Base-by-base conservation (phyloP, 345 rosid genomes). In the Crucihimalaya himalaica region DNA sequence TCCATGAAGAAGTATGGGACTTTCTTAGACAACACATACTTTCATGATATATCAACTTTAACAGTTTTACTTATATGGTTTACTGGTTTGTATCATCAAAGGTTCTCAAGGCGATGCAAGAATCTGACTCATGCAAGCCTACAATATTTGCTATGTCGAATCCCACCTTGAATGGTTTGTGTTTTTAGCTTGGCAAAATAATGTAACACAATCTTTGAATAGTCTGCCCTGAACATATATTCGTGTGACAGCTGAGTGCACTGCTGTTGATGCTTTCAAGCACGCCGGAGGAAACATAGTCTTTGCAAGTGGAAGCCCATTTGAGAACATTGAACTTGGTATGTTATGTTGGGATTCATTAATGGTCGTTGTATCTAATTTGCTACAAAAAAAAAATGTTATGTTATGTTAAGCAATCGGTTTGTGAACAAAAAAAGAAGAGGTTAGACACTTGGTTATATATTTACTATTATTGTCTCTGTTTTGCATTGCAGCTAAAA, bases 281-380 rank as follows among this genome's bases (percentile, higher is more conserved):
- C 80, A 87, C 67, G 96, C 97, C 29, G 98, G 99, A 80, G 97
- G 83, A 81, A 87, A 87, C 74, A 85, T 95, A 70, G 91, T 82
- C 73, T 95, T 95, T 76, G 99, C 90, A 63, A 92, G 98, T 72
- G 99, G 99, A 86, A 95, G 99, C 82, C 99, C 99, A 73, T 92
- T 95, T n/a, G 82, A 84, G 57, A 83, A 90, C 77, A 81, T 95
- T 74, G 83, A 84, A 70, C 96, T 95, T 27, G 96, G 99, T 95
- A 87, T 21, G 62, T 59, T 43, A 32, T 34, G 23, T 47, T 43
- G 20, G 40, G 70, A 15, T 66, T 18, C 40, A 52, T 59, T 7
- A n/a, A 63, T 72, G 62, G 5, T 46, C 28, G 56, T 59, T 69
- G 61, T 43, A 20, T 23, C 40, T 62, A 39, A 16, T 15, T 55